Evolutionary conservation across 139 green algal species (phyloP), one percentile per base, ranked within the genome.

Genomic region (Astrephomene gubernaculifera): DNA sequence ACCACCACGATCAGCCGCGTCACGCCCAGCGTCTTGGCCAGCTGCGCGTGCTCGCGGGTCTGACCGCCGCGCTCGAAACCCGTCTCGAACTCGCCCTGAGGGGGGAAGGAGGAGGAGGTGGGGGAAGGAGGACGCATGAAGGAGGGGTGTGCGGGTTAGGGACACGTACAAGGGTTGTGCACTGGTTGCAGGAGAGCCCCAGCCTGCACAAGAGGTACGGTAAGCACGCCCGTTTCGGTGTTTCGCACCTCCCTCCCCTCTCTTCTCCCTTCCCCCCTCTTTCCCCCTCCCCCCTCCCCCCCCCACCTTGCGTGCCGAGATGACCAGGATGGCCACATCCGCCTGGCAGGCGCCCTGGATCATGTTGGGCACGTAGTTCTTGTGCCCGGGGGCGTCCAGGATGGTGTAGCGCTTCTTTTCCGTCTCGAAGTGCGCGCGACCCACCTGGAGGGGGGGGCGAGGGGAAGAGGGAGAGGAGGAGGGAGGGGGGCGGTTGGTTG

Each of bases 311-410:
- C 97, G 95, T 8, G 94, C 93, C 4, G 96, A 96, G 64, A 98
- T 96, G 69, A 98, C 92, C 43, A 98, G 93, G 75, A 98, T 96
- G 38, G 94, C 96, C 38, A 97, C 92, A 88, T 98, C 96, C 9
- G 95, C 95, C 86, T 97, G 95, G 69, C 85, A 89, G 22, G 88
- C 88, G 22, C 88, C 92, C 85, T 73, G 96, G 86, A 99, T 99
- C 95, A 99, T 98, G 93, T 98, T 99, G 82, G 97, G 97, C 53
- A 99, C 97, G 74, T 99, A 99, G 87, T 98, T 98, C 86, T 98
- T 97, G 94, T 99, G 98, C 0, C 98, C 98, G 0, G 98, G 98
- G 22, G 98, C 98, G 79, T 99, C 98, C 79, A 99, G 91, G 53
- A 99, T 94, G 17, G 96, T 98, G 90, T 98, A 98, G 25, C 95